phyloP scores from a whole-genome alignment of 2,329 filamentous ascomycete species.

The Daldinia sp. region DNA sequence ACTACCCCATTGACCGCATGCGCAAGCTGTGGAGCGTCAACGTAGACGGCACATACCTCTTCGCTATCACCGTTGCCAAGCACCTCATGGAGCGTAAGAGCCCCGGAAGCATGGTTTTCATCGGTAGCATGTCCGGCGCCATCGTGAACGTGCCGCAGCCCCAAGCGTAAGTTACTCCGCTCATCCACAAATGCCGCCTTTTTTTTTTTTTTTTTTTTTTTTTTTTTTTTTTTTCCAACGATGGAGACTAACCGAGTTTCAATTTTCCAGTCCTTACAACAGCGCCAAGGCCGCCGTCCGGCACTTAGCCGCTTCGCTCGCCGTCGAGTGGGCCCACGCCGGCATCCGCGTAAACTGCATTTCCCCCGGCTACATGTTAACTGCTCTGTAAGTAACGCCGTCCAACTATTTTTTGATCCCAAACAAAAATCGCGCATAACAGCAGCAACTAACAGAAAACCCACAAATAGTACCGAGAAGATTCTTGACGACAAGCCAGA shows the following conservation, averaged over 20 bases:
- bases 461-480: constrained; percentile 78
- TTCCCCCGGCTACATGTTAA: constrained; percentile 96
- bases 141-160: constrained; percentile 97
- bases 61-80: constrained; percentile 84
- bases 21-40: constrained; percentile 96
- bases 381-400: constrained; percentile 76
- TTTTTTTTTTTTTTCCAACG: neutral
- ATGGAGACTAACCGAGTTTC: constrained; percentile 32
- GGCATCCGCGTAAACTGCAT: constrained; percentile 96
- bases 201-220: too few relatives aligned
- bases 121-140: constrained; percentile 92
- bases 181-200: neutral
- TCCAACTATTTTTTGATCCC: neutral
- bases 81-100: constrained; percentile 87
- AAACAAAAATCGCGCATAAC: neutral
- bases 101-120: constrained; percentile 89
- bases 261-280: constrained; percentile 77
- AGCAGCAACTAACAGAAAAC: constrained; percentile 34
- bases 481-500: constrained; percentile 95
- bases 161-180: constrained; percentile 69
- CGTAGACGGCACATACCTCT: constrained; percentile 91
- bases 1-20: constrained; percentile 90
- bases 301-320: constrained; percentile 86
- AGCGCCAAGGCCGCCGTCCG: constrained; percentile 91
- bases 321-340: constrained; percentile 91